Conservation (phyloP, 305 asterid species). For the Solanum hybrid region DNA sequence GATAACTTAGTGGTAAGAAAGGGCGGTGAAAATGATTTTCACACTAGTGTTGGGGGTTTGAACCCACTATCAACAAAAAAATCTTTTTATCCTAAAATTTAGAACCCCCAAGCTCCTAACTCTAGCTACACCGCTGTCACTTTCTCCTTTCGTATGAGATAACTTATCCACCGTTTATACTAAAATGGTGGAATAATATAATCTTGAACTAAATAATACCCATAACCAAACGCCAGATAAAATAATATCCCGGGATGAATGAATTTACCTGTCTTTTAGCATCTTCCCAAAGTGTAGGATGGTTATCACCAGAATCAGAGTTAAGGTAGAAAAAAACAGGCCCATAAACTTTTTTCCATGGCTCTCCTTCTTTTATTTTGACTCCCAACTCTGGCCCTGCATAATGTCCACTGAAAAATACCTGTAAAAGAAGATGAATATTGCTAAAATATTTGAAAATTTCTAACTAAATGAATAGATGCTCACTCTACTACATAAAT, state of each 20-base stretch:
- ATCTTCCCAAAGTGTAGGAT: conserved; percentile 46
- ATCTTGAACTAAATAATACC: rapidly evolving
- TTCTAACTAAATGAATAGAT: neutral
- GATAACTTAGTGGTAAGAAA: neutral
- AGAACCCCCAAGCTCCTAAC: neutral
- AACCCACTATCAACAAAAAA: neutral
- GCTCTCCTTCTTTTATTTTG: neutral
- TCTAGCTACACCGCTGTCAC: neutral
- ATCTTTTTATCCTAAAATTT: neutral
- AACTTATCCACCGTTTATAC: neutral
- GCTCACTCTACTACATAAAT: neutral
- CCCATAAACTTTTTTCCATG: conserved; percentile 12
- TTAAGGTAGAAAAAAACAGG: conserved; percentile 10
- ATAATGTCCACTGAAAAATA: conserved; percentile 11
- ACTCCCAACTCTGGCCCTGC: conserved; percentile 6
- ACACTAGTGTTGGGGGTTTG: neutral
- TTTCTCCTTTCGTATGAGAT: neutral
- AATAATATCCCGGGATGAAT: neutral
- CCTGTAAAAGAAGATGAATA: neutral
- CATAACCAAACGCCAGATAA: neutral
- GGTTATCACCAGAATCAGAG: conserved; percentile 5
- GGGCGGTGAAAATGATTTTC: neutral
- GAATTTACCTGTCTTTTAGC: conserved; percentile 45
- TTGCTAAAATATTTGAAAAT: neutral
- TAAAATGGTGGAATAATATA: neutral